Evolutionary conservation across 2,329 filamentous ascomycete species (phyloP).

Genomic region (Apiospora pterosperma): DNA sequence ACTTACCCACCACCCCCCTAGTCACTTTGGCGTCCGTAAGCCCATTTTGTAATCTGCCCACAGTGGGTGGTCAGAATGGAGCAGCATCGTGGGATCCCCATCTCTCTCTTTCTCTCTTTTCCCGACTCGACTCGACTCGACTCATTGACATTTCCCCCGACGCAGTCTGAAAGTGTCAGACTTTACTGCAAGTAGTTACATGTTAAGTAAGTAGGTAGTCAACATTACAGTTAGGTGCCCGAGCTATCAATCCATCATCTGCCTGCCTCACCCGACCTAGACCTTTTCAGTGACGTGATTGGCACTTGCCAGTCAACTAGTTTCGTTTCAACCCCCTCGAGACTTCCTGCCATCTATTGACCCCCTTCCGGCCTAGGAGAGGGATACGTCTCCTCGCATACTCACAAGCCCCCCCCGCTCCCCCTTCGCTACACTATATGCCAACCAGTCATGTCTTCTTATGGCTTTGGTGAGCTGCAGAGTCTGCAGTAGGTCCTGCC

Average conservation of each 20-base stretch:
- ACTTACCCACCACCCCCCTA: neutral
- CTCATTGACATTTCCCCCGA: neutral
- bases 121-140: neutral
- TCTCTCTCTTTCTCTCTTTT: neutral
- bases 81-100: conserved; percentile 1
- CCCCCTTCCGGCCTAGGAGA: neutral
- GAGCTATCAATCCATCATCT: neutral
- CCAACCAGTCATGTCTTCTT: neutral
- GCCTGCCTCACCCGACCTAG: neutral
- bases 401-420: neutral
- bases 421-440: neutral
- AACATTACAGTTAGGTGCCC: neutral
- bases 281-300: neutral
- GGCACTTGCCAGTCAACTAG: neutral
- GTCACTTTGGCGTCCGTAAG: neutral
- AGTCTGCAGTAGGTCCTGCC: neutral
- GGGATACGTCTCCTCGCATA: neutral
- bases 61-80: neutral
- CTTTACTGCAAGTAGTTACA: no score
- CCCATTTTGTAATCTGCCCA: neutral
- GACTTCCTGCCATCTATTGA: neutral
- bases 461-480: neutral
- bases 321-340: conserved; percentile 1
- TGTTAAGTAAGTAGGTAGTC: neutral
- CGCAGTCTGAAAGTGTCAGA: neutral